These are phyloP conservation scores for Lycium barbarum DNA, from an alignment of 257 asterid genomes.

Conservation along the genomic window DNA sequence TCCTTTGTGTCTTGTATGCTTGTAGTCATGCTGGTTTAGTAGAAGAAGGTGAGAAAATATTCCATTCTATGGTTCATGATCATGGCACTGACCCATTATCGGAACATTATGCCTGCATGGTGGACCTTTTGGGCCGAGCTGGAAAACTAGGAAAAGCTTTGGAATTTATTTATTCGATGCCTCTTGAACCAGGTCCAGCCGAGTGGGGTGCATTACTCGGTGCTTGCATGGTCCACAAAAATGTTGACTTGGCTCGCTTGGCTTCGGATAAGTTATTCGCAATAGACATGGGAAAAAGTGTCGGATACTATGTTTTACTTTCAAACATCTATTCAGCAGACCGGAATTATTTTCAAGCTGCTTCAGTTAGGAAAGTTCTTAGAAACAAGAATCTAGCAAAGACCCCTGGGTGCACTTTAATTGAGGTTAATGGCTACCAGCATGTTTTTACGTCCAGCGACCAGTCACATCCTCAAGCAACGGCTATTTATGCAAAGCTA, in stretches of 20 bases:
- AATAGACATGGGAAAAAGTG: constrained; percentile 67
- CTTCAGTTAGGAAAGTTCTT: constrained; percentile 66
- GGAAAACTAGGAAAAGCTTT: constrained; percentile 72
- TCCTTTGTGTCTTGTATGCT: constrained; percentile 73
- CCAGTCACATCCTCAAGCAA: constrained; percentile 60
- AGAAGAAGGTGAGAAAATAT: constrained; percentile 69
- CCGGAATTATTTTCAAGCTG: constrained; percentile 79
- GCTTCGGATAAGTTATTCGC: constrained; percentile 72
- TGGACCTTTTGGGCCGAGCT: constrained; percentile 87
- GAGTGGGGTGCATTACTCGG: constrained; percentile 91
- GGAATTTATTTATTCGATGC: constrained; percentile 69
- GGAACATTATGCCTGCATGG: constrained; percentile 92
- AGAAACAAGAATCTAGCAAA: constrained; percentile 62
- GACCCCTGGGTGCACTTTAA: constrained; percentile 79
- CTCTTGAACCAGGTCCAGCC: constrained; percentile 70
- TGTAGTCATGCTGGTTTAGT: constrained; percentile 96
- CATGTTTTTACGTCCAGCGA: constrained; percentile 78
- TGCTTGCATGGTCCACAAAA: constrained; percentile 90
- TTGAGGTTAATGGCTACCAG: constrained; percentile 72
- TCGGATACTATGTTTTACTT: constrained; percentile 79
- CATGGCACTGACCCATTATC: constrained; percentile 65
- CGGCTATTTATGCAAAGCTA: constrained; percentile 50
- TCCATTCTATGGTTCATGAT: constrained; percentile 61
- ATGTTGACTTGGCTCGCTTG: constrained; percentile 62
- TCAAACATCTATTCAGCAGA: constrained; percentile 75